Evolutionary conservation across 768 basidiomycete species (phyloP), one percentile per base, ranked within the genome.

Genomic region (Leccinellum albellum): DNA sequence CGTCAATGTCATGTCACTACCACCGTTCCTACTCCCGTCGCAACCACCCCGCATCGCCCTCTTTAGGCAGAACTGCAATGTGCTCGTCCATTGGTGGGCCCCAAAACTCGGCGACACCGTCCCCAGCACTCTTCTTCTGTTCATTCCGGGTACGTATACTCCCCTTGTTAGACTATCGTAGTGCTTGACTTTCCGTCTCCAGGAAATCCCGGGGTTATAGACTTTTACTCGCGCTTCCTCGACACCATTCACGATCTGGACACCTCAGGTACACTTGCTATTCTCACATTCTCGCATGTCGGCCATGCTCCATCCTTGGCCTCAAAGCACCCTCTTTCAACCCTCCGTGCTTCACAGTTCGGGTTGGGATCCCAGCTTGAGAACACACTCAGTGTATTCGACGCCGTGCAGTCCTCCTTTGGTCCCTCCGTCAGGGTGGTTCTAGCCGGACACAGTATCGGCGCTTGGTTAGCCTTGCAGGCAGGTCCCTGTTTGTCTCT

Each of bases 191-290:
- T 54, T 55, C 51, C 10, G 21, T 46, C 35, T 40, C 26, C 15
- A 75, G 81, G 80, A 24, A 82, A 83, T 64, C 81, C 81, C 1
- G 89, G 89, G 7, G 72, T 89, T 15, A 58, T 86, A 31, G 77
- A 79, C 46, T 89, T 91, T 70, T 92, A 91, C 61, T 74, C 74
- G 1, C 79, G 81, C 2, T 92, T 89, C 66, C 76, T 92, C 14
- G 72, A 76, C 21, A 75, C 75, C 4, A 69, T 91, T 2, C 74
- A 83, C 51, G 61, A 67, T 29, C 69, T 70, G 60, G 71, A 62
- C 32, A 56, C 61, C 14, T 69, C 72, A 6, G 66, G 61, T 7
- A 68, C 70, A 29, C 65, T 86, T 32, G 79, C 84, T 20, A 80
- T 90, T 45, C 70, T 87, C 20, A 80, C 79, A 8, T 82, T 84